Base-by-base conservation (phyloP, 2,329 filamentous ascomycete genomes). In the Talaromyces sp. region DNA sequence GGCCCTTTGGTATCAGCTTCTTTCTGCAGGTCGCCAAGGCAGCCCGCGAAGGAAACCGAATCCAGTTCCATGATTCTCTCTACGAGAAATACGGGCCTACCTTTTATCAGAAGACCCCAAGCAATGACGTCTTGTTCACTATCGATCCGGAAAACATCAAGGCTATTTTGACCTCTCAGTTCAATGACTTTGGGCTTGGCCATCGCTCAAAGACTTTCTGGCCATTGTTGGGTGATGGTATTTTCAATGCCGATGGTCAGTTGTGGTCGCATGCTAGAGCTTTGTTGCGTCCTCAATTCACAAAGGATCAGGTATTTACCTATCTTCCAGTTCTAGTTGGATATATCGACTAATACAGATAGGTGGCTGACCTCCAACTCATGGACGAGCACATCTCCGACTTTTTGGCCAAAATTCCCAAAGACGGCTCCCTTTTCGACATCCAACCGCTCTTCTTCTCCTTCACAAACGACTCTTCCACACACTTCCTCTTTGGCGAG, bases 241-340 rank as follows among this genome's bases (percentile, higher is more conserved):
- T 65, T 43, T 92, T 91, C 77, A 88, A 88, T 9, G 96, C 92
- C 0, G 93, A 97, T 74, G 90, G 90, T 4, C 82, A 88, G 33
- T 77, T 84, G 57, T 97, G 93, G 93, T 60, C 63, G 33, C 63
- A 65, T 22, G 57, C 63, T 2, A 37, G 63, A 11, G 27, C 57
- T n/a, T 31, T 65, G 63, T 54, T 65, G 47, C 63, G 63, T 6
- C 63, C 63, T 13, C 63, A 65, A 8, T 65, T 65, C 19, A 62
- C 63, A 10, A 65, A 64, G 16, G 62, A 64, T 24, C 62, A 64
- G 56, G 62, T 64, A 61, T 31, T 7, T 31, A 6, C 11, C 35
- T 39, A 4, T 33, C n/a, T n/a, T 33, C 39, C 19, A 47, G 10
- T 24, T 9, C 4, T 24, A 13, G 27, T 16, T 19, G 14, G 9